Percentiles rank a stretch among this genome's conserved stretches.
Conservation (phyloP, 352 stramenopile genomes). For the Vaucheria bursata region DNA sequence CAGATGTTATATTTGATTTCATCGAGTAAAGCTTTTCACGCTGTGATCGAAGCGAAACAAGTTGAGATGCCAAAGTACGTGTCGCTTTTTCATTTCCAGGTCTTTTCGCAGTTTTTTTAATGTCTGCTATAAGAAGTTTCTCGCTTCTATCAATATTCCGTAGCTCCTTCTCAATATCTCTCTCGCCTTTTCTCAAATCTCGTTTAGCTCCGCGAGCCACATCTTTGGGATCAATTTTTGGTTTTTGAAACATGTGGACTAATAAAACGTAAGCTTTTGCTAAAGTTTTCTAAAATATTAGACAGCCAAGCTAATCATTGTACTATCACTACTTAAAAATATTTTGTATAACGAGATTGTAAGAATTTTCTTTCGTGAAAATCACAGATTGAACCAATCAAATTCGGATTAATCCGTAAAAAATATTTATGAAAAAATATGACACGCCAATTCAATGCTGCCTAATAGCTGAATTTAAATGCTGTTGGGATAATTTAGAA, state of each 20-base stretch:
- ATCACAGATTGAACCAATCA: too few species aligned
- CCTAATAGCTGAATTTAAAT: too few species aligned
- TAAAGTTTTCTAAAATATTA: too few species aligned
- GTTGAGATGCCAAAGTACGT: constrained; percentile 26
- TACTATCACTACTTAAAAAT: too few species aligned
- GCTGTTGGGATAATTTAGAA: too few species aligned
- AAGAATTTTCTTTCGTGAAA: too few species aligned
- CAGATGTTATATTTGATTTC: background rate
- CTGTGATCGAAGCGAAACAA: constrained; percentile 28
- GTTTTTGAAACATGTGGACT: background rate
- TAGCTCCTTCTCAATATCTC: constrained; percentile 32
- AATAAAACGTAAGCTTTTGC: background rate
- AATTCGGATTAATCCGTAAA: too few species aligned
- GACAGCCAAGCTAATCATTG: too few species aligned
- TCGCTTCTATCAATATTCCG: constrained; percentile 30
- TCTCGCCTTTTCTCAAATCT: constrained; percentile 23
- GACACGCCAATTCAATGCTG: too few species aligned
- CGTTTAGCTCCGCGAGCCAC: constrained; percentile 28
- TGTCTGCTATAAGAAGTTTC: constrained; percentile 28
- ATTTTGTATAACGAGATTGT: too few species aligned
- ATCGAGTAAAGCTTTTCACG: constrained; percentile 31
- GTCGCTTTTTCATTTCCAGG: constrained; percentile 18
- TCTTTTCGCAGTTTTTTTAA: constrained; percentile 37
- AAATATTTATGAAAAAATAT: too few species aligned
- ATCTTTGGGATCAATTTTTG: constrained; percentile 4